Base-by-base conservation (phyloP, 495 filamentous ascomycete genomes). In the Glarea lozoyensis region DNA sequence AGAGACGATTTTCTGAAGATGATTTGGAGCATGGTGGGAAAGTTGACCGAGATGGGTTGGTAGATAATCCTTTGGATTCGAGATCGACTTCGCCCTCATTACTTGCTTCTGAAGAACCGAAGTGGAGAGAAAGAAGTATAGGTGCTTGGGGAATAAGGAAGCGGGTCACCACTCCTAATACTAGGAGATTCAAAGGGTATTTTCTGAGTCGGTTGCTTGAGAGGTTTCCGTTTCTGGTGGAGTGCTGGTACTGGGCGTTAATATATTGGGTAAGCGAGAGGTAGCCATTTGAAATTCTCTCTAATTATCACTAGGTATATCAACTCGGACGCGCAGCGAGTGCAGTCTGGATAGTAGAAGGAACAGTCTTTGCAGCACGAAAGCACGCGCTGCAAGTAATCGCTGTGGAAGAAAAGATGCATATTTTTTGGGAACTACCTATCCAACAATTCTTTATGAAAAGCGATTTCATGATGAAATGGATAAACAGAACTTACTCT, bases 201-300 rank as follows among this genome's bases (percentile, higher is more conserved):
- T 54, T 76, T 10, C 56, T 78, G 22, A 77, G 73, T 59, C 62
- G 77, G 2, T 44, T 87, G 17, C 65, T 90, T 5, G 64, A 70
- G 25, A 79, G 75, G 47, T 74, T 84, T 40, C 85, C 85, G 10
- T 90, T 90, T 51, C 57, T 89, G 20, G 75, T 81, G 17, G 85
- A 90, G 59, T 81, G 80, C 52, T 88, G 81, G 69, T 89, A 90
- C 51, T 89, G 85, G 85, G 78, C 76, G 4, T 57, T 81, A 56
- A 72, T 79, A 32, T 81, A 79, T 52, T 79, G 73, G 71, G 76
- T 79, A 62, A 43, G 59, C 29, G 27, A 2, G 17, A 22, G 22
- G 6, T 9, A 43, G 17, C 37, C 15, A 23, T 29, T 15, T 42
- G 27, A 37, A 39, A 9, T 29, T 24, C 37, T 24, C 30, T 18